Evolutionary conservation across 1,284 basidiomycete genomes (phyloP), one percentile per base, ranked within the genome.

Genomic region (Volvariella surrecta): DNA sequence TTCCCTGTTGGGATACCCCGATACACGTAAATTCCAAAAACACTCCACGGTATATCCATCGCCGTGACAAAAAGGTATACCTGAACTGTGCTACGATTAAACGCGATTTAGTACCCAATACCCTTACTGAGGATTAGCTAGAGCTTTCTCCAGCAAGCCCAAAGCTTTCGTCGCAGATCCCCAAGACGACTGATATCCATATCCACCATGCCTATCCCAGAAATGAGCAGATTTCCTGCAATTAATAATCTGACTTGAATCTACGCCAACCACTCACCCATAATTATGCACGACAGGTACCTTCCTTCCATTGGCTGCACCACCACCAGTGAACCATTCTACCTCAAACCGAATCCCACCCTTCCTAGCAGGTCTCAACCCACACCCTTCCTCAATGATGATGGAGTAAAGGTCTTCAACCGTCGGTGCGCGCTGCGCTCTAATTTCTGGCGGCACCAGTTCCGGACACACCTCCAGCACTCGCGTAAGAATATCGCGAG

Each of bases 181-280:
- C 81, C 83, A 87, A 0, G 80, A 83, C n/a, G 73, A 67, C 51
- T 84, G 80, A 54, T 76, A 87, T 3, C 85, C 84, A 47, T 73
- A 73, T 3, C 81, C 75, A n/a, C 74, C 74, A 51, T 74, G 74
- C 30, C 73, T 76, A 46, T 31, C 49, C 38, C 31, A n/a, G n/a
- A n/a, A n/a, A n/a, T n/a, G n/a, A n/a, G n/a, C n/a, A n/a, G n/a
- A n/a, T n/a, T n/a, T 32, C 17, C 38, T 19, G 17, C 18, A 31
- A 50, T 46, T n/a, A 20, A 51, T 37, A 42, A 31, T 21, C 42
- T 44, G 8, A 31, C 13, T 11, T 8, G 1, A 17, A 43, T 21
- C 3, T 50, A 24, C 24, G 20, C 58, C 24, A 55, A 66, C 48
- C 64, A 18, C 86, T 56, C 73, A 89, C 59, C 87, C 86, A 60